Evolutionary conservation across 345 rosid species (phyloP), one percentile per base, ranked within the genome.

Genomic region (Salix exigua): DNA sequence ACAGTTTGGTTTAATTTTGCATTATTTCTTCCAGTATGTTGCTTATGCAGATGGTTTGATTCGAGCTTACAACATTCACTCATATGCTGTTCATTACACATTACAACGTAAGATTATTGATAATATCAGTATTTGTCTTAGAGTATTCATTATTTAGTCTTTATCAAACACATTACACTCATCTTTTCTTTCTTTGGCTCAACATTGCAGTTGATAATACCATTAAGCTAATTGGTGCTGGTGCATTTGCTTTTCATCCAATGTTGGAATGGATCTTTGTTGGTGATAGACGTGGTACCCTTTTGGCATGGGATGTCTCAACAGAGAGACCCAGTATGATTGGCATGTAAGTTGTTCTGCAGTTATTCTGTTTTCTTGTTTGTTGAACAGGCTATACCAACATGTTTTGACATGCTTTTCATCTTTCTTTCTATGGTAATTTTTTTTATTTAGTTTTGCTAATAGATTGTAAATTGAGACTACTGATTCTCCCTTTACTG

Each of bases 291-390:
- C 88, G 94, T 76, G 98, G 98, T 72, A 91, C 95, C 46, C 92
- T 96, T 82, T 81, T 96, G 86, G 98, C 98, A 4, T 96, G 99
- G 99, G 99, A 96, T 91, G 94, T 96, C 80, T 96, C 99, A 80
- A 92, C 96, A 8, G 97, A 96, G 83, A 93, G 98, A 76, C 99
- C 98, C 46, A 91, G 70, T 83, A 88, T 93, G 98, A 91, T 96
- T 81, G 99, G 98, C 85, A 96, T 96, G 99, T 93, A 80, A 88
- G 92, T 86, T 73, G 46, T 42, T 66, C 9, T 53, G 66, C n/a
- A 3, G n/a, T 55, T 50, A 17, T 40, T 28, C n/a, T 38, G 26
- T 33, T 44, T 46, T 55, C 16, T 13, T 11, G 48, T 51, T 58
- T 3, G 51, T 23, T n/a, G 21, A n/a, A 30, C 42, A 26, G 51